Base-by-base conservation (phyloP, 352 stramenopile species). In the Pythium graminicola region DNA sequence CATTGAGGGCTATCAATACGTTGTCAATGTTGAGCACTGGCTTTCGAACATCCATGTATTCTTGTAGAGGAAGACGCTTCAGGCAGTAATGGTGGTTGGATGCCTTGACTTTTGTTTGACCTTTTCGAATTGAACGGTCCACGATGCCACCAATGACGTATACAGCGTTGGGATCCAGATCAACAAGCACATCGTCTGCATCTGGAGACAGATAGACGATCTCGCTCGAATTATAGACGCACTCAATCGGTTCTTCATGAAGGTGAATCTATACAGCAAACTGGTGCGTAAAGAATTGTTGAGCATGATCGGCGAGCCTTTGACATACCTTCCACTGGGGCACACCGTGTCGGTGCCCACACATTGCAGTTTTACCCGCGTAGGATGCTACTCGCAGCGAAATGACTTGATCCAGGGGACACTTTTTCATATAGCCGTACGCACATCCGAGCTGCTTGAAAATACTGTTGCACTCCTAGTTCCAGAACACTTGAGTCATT, bases 131-230 rank as follows among this genome's bases (percentile, higher is more conserved):
- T 2, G 85, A 87, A 19, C 84, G 80, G 38, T 95, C 85, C 23
- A 91, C 78, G 47, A 95, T 92, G 22, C 80, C 85, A 23, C 83
- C 83, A 33, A 95, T 60, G 33, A 94, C 70, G 57, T 95, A 94
- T 8, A 89, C 69, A 7, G 42, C 60, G 14, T 46, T 31, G 17
- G 65, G 58, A 48, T 90, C 65, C 5, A 96, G 29, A 4, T 61
- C 38, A 1, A 63, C 35, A 0, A 96, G 70, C 5, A 87, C 64
- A 19, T 87, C 71, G 0, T 74, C 55, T n/a, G 83, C 81, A 49
- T 96, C 86, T 4, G 86, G 85, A 1, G 82, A 93, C 16, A 96
- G 51, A 44, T 94, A 93, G 7, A 96, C 56, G 27, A 95, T 54
- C 29, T 85, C 41, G 6, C 73, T 22, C n/a, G 49, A 22, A 4